These are phyloP conservation scores for Phialophora chinensis DNA, from an alignment of 2,329 filamentous ascomycete genomes.

Conservation along the genomic window DNA sequence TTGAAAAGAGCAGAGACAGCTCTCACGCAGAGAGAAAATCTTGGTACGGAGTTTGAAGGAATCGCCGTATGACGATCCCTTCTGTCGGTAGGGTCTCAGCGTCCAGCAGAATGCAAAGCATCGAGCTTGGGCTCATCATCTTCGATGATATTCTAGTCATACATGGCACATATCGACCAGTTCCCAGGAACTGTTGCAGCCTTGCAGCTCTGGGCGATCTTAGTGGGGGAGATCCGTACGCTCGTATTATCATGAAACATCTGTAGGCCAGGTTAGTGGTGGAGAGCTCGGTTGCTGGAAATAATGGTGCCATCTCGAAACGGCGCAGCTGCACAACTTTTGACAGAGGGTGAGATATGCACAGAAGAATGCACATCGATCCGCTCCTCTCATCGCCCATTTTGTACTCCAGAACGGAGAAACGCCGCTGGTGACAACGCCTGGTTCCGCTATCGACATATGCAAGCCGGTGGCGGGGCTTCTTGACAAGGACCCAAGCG, in stretches of 20 bases:
- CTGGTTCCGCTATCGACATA: not conserved
- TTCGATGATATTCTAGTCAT: not conserved
- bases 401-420: not conserved
- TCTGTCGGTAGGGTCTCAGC: not conserved
- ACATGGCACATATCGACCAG: not conserved
- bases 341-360: not conserved
- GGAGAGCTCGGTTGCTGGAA: not conserved
- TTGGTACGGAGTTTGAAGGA: not conserved
- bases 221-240: not conserved
- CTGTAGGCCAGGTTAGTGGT: not conserved
- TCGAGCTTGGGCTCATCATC: not conserved
- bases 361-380: not conserved
- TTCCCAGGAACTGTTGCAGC: not conserved
- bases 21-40: not conserved
- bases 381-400: not conserved
- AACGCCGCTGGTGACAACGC: not conserved
- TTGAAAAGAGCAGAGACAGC: not conserved
- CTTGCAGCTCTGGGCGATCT: slow-evolving; percentile 10
- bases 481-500: not conserved
- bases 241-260: not conserved
- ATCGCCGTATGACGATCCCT: not conserved
- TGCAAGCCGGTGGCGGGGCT: too few species aligned
- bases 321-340: not conserved
- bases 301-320: not conserved
- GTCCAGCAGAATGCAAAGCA: not conserved